These are phyloP conservation scores for Liquidambar formosana DNA, from an alignment of 164 flowering plant genomes.

Conservation along the genomic window DNA sequence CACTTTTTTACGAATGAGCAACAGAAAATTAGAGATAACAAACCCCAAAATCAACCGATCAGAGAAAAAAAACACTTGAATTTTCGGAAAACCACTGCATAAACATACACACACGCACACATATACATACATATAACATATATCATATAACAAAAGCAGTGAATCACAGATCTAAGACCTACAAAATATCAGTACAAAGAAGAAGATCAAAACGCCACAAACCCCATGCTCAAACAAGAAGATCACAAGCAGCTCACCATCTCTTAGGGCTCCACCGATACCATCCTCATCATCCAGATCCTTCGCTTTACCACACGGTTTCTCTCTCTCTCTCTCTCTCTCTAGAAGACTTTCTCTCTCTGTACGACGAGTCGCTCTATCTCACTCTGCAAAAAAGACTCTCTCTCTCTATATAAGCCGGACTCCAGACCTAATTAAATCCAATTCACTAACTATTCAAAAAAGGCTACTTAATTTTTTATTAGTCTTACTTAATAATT, in stretches of 20 bases:
- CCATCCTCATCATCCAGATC: not conserved
- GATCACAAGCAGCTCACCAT: conserved; percentile 11
- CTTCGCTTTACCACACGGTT: conserved; percentile 15
- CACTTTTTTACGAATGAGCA: too few relatives aligned
- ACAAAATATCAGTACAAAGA: not conserved
- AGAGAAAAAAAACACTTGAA: not conserved
- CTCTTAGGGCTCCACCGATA: not conserved
- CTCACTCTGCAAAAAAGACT: not conserved
- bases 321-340: conserved; percentile 4
- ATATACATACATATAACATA: too few relatives aligned
- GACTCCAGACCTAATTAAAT: conserved; percentile 33
- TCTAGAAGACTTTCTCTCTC: conserved; percentile 3
- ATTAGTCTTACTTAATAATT: not conserved
- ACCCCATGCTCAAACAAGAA: not conserved
- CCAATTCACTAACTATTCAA: conserved; percentile 13
- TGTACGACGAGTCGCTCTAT: not conserved
- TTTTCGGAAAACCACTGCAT: not conserved
- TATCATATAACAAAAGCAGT: too few relatives aligned
- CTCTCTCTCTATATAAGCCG: conserved; percentile 18
- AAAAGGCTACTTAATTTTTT: not conserved
- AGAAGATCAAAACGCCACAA: not conserved
- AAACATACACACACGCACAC: not conserved
- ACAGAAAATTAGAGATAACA: not conserved
- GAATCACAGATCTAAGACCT: not conserved
- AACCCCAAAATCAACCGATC: conserved; percentile 1